A percentile compares a stretch with the other conserved stretches of the same genome.
Evolutionary conservation across 2,329 filamentous ascomycete genomes (phyloP).

Genomic region (Aspergillus pseudotamarii): DNA sequence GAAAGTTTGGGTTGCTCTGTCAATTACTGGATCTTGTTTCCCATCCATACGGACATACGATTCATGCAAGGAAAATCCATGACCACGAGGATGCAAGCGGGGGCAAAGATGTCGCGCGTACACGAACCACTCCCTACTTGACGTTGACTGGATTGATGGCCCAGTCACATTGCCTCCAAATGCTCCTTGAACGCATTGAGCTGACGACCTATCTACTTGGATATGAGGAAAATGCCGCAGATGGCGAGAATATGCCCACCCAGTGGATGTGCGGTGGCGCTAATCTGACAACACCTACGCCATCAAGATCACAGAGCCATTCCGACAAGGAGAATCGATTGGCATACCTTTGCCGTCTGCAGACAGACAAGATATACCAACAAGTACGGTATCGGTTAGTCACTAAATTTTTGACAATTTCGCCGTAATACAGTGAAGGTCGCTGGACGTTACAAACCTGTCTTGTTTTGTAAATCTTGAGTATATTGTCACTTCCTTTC

Average conservation of each 20-base stretch:
- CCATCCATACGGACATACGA: neutral
- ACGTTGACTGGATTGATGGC: neutral
- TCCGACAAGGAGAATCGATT: neutral
- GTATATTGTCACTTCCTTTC: neutral
- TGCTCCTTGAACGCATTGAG: neutral
- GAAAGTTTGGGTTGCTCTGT: neutral
- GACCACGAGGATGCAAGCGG: neutral
- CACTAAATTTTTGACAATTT: neutral
- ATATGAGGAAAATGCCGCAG: constrained; percentile 1
- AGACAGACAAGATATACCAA: neutral
- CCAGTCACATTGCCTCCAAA: neutral
- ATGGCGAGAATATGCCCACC: neutral
- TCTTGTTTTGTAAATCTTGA: neutral
- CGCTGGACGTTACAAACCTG: neutral
- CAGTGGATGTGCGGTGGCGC: neutral
- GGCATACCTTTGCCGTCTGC: neutral
- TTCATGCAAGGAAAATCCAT: neutral
- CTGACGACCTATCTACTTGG: neutral
- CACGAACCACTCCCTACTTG: neutral
- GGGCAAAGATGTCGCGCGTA: neutral
- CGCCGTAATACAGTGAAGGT: neutral
- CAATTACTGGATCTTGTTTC: neutral
- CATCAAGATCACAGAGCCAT: neutral
- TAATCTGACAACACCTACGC: neutral
- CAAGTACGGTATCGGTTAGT: neutral